Base-by-base conservation (phyloP, 805 yeast species). In the Pichia sporocuriosa region DNA sequence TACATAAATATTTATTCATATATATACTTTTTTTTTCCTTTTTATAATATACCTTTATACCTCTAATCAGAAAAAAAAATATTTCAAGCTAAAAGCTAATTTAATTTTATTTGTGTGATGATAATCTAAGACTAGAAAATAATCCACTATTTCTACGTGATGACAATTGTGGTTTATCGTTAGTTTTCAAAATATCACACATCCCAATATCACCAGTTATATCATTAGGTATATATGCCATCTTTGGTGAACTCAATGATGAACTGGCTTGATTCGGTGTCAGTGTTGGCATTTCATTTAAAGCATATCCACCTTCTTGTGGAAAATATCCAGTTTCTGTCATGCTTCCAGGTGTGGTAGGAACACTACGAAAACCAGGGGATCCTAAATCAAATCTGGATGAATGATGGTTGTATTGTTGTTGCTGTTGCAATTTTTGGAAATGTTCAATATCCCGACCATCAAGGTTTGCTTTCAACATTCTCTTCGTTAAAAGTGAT, bases 371-470 rank as follows among this genome's bases (percentile, higher is more conserved):
- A 23, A 3, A 23, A 1, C 34, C 32, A 4, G 43, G 43, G 8
- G 43, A 40, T 16, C 39, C 43, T 10, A 40, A 1, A 1, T 40
- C 43, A 40, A 35, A 35, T 11, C 43, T 21, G 8, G 29, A 27
- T 4, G 28, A 3, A n/a, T n/a, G n/a, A n/a, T n/a, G n/a, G n/a
- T n/a, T n/a, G n/a, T n/a, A n/a, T n/a, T 25, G 36, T 13, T 11
- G 25, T 20, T 13, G n/a, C 11, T 36, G 17, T 5, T 12, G 13
- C 12, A 6, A 12, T 8, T 11, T 9, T 20, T 17, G 23, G 6
- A 20, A 21, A 34, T 23, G 37, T 34, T 15, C 17, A 7, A 6
- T 22, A 24, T 9, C 16, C n/a, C 10, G 23, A 35, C 26, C 31
- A 20, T 26, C 38, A 4, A 24, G 6, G 17, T 6, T 3, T 17